These are phyloP conservation scores for Colletotrichum magnum DNA, from an alignment of 2,329 filamentous ascomycete species.

Conservation along the genomic window DNA sequence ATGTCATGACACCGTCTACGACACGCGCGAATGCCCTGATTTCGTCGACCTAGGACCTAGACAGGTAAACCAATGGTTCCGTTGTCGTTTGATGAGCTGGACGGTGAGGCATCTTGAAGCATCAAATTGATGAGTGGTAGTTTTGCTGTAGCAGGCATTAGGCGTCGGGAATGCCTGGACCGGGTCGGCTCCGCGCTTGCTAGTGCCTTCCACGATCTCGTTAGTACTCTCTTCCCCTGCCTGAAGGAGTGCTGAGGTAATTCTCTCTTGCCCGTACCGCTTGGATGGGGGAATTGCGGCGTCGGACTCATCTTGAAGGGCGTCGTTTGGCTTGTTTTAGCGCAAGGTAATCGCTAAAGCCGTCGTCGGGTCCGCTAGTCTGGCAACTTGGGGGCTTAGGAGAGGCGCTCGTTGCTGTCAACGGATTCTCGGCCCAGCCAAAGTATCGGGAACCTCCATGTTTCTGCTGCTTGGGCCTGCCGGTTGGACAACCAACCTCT, in stretches of 20 bases:
- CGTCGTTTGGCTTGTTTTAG: conserved; percentile 32
- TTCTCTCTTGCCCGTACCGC: not conserved
- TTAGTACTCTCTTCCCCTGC: too few relatives aligned
- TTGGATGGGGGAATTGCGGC: conserved; percentile 31
- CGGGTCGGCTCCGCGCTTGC: conserved; percentile 22
- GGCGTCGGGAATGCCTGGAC: conserved; percentile 20
- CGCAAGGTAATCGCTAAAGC: conserved; percentile 20
- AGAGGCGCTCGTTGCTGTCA: conserved; percentile 6
- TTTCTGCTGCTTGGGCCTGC: not conserved
- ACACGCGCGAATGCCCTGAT: conserved; percentile 3
- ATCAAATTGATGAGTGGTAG: conserved; percentile 13
- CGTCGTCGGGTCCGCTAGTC: not conserved
- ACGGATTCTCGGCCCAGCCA: conserved; percentile 10
- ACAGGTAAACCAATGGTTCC: too few relatives aligned
- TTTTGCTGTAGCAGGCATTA: conserved; percentile 1
- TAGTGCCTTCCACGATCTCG: conserved; percentile 3
- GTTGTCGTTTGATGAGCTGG: not conserved
- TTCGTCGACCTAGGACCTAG: not conserved
- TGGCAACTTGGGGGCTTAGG: not conserved
- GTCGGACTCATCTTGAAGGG: conserved; percentile 17
- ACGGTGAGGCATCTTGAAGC: not conserved
- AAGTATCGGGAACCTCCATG: conserved; percentile 16
- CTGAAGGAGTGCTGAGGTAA: too few relatives aligned
- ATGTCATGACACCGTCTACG: not conserved
- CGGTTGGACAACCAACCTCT: conserved; percentile 6